Conservation (phyloP, 768 basidiomycete genomes). For the Pleurotus cornucopiae region DNA sequence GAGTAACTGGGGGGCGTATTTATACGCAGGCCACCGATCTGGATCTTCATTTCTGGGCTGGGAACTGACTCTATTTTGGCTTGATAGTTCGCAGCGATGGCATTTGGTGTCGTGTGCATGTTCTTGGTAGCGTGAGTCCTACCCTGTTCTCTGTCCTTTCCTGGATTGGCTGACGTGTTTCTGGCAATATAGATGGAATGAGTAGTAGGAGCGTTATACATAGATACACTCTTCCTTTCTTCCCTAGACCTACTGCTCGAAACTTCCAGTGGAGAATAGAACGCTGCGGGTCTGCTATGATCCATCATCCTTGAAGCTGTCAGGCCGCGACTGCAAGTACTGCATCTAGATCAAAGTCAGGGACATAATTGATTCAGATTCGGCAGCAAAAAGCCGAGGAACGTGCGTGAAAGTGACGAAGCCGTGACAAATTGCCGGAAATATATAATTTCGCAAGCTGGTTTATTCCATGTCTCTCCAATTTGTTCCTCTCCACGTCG, state of each 20-base stretch:
- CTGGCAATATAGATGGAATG: constrained; percentile 61
- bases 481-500: constrained; percentile 20
- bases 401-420: constrained; percentile 43
- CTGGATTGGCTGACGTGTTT: constrained; percentile 1
- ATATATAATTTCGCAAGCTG: background rate
- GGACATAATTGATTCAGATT: background rate
- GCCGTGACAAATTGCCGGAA: constrained; percentile 3
- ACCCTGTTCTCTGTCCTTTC: constrained; percentile 4
- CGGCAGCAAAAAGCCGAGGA: constrained; percentile 32
- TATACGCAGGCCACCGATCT: constrained; percentile 2
- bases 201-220: constrained; percentile 35
- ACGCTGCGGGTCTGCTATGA: no score
- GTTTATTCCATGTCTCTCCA: background rate
- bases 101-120: constrained; percentile 88
- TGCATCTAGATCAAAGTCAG: background rate
- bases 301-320: background rate
- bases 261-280: background rate
- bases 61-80: constrained; percentile 5
- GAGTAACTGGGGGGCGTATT: constrained; percentile 19
- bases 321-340: background rate
- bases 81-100: constrained; percentile 85
- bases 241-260: constrained; percentile 3
- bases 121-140: constrained; percentile 79
- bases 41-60: constrained; percentile 7
- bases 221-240: no score